phyloP scores from a whole-genome alignment of 2,329 filamentous ascomycete species.

The Mariannaea elegans region DNA sequence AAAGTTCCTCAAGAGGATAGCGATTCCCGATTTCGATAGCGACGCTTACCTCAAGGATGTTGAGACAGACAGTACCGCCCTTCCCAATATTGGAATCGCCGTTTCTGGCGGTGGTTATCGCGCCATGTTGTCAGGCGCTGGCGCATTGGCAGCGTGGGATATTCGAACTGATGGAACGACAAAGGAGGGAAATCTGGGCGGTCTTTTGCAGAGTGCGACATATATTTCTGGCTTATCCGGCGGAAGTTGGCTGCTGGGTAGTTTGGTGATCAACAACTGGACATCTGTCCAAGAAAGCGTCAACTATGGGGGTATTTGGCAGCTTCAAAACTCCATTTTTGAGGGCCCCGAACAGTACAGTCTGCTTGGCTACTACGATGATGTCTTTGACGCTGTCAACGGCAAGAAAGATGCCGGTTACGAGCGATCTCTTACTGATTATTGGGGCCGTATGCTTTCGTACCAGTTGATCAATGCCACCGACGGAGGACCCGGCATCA shows the following conservation, averaged over 20 bases:
- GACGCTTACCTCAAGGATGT: constrained; percentile 68
- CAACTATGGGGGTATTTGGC: constrained; percentile 50
- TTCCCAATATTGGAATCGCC: constrained; percentile 75
- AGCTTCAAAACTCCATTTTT: constrained; percentile 54
- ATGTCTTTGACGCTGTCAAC: constrained; percentile 46
- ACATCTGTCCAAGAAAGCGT: constrained; percentile 61
- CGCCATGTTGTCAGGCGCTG: constrained; percentile 85
- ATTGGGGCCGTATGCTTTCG: constrained; percentile 86
- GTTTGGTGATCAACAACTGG: constrained; percentile 85
- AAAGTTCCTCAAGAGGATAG: constrained; percentile 74
- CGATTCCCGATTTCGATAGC: constrained; percentile 83
- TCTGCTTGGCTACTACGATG: constrained; percentile 50
- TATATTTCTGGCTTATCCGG: constrained; percentile 85
- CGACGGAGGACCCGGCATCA: constrained; percentile 78
- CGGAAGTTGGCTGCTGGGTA: constrained; percentile 86
- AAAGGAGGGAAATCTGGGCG: constrained; percentile 74
- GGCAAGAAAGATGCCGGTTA: constrained; percentile 53
- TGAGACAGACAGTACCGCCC: constrained; percentile 43
- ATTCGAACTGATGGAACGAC: constrained; percentile 64
- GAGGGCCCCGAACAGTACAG: constrained; percentile 49
- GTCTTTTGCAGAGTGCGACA: constrained; percentile 81
- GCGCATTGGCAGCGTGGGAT: constrained; percentile 82
- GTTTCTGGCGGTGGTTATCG: constrained; percentile 87
- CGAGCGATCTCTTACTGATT: constrained; percentile 80
- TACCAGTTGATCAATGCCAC: constrained; percentile 84